These are phyloP conservation scores for Paradendryphiella salina DNA, from an alignment of 2,329 filamentous ascomycete species.

Conservation along the genomic window DNA sequence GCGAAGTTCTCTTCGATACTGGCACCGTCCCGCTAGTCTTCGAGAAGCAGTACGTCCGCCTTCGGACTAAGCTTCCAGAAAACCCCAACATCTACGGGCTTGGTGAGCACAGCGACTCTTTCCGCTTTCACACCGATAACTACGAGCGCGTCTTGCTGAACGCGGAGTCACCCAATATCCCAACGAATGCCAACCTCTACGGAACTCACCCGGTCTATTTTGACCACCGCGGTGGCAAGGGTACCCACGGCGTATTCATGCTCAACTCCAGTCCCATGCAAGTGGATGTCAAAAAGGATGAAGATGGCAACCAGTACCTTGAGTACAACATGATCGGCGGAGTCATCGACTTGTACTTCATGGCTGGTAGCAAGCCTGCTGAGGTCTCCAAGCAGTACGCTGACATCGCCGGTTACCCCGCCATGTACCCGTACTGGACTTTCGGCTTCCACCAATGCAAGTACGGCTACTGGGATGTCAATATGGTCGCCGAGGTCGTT, in stretches of 20 bases:
- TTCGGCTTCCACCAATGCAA: constrained; percentile 59
- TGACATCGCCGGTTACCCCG: constrained; percentile 54
- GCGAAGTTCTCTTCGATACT: constrained; percentile 69
- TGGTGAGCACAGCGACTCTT: constrained; percentile 74
- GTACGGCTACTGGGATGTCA: constrained; percentile 61
- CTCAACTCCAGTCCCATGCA: constrained; percentile 61
- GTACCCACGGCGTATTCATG: constrained; percentile 46
- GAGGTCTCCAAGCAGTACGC: constrained; percentile 56
- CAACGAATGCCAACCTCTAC: constrained; percentile 68
- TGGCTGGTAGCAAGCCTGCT: constrained; percentile 53
- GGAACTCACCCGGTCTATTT: constrained; percentile 74
- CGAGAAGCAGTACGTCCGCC: constrained; percentile 74
- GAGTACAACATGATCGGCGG: constrained; percentile 81
- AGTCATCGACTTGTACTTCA: constrained; percentile 66
- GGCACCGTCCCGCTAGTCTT: constrained; percentile 69
- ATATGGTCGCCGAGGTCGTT: constrained; percentile 67
- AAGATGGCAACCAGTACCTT: constrained; percentile 66
- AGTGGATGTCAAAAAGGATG: constrained; percentile 68
- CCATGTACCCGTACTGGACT: constrained; percentile 58
- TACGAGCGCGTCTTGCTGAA: constrained; percentile 73
- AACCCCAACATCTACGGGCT: constrained; percentile 76
- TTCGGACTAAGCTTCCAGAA: constrained; percentile 70
- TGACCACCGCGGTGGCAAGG: constrained; percentile 64
- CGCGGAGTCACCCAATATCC: constrained; percentile 65
- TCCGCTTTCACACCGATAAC: constrained; percentile 67